These are phyloP conservation scores for Monosporascus cannonballus DNA, from an alignment of 2,329 filamentous ascomycete genomes.

Conservation along the genomic window DNA sequence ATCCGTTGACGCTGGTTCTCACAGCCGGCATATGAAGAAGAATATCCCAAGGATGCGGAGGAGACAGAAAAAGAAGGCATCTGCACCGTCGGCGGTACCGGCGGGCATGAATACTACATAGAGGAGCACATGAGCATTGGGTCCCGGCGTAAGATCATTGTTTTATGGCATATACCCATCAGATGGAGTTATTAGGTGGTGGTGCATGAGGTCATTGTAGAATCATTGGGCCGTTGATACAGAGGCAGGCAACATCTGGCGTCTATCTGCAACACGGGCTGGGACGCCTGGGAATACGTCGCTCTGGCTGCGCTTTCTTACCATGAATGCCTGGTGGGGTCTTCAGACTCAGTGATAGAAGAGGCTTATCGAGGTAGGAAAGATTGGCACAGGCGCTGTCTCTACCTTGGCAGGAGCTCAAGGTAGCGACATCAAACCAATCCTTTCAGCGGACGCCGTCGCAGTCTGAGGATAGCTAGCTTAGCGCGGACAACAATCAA, in stretches of 20 bases:
- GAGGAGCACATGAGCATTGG: background rate
- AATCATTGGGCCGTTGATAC: too few species aligned
- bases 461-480: constrained; percentile 7
- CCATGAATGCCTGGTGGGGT: too few species aligned
- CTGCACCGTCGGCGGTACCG: constrained; percentile 3
- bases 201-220: background rate
- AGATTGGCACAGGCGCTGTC: too few species aligned
- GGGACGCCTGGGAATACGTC: background rate
- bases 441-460: constrained; percentile 3
- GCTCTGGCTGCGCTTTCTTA: too few species aligned
- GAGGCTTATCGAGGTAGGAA: too few species aligned
- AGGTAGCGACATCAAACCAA: background rate
- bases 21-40: constrained; percentile 23
- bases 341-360: too few species aligned
- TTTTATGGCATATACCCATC: constrained; percentile 20
- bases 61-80: constrained; percentile 11
- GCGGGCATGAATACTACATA: constrained; percentile 4
- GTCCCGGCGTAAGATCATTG: constrained; percentile 2
- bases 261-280: background rate
- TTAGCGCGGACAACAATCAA: constrained; percentile 13
- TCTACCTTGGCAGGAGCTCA: background rate
- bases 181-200: constrained; percentile 3
- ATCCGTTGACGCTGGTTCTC: constrained; percentile 19
- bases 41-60: constrained; percentile 23
- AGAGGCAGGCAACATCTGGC: background rate